These are phyloP conservation scores for Leccinum rimulosum DNA, from an alignment of 768 basidiomycete species.

Conservation along the genomic window DNA sequence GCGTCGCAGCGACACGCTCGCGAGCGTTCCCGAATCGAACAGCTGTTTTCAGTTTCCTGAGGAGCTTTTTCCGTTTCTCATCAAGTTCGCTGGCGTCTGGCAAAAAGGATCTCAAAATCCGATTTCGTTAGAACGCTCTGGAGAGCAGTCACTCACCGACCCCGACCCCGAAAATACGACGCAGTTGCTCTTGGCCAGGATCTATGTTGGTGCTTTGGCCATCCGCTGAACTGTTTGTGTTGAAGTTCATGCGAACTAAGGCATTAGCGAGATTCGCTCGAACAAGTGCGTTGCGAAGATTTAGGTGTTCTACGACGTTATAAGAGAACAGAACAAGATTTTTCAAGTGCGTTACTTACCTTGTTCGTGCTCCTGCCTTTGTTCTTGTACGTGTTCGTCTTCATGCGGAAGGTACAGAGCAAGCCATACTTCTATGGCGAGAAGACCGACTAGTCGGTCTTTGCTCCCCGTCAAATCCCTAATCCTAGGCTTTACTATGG, in stretches of 20 bases:
- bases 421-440: conserved; percentile 22
- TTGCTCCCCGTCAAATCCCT: conserved; percentile 13
- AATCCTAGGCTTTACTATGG: conserved; percentile 12
- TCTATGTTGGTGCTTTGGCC: neutral
- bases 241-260: conserved; percentile 9
- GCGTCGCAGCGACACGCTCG: conserved; percentile 24
- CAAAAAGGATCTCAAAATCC: neutral
- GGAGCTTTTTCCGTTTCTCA: conserved; percentile 5
- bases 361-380: neutral
- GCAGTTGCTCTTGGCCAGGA: conserved; percentile 1
- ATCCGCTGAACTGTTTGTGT: neutral
- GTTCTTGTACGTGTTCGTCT: neutral
- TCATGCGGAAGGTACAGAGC: conserved; percentile 6
- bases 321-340: neutral
- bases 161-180: conserved; percentile 20
- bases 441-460: conserved; percentile 11
- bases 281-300: conserved; percentile 7
- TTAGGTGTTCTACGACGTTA: conserved; percentile 8
- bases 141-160: conserved; percentile 10
- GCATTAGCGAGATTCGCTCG: conserved; percentile 20
- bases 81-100: conserved; percentile 8
- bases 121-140: neutral
- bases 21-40: neutral
- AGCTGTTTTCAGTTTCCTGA: conserved; percentile 10
- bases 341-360: neutral